Conservation (phyloP, 2,329 filamentous ascomycete species). For the Aspergillus persii region DNA sequence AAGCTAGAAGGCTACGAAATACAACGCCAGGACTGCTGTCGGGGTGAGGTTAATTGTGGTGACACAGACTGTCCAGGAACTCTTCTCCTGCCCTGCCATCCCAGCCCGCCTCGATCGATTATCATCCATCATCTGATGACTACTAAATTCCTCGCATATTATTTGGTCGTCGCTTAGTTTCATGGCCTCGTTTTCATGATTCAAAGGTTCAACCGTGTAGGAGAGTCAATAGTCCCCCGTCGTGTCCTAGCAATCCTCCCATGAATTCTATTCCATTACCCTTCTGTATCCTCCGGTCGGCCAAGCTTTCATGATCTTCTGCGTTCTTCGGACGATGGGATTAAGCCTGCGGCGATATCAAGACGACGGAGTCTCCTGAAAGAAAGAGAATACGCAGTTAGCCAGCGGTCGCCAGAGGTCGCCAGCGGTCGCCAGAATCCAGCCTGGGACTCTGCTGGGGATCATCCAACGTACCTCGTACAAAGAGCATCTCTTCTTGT, state of each 20-base stretch:
- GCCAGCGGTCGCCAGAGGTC: background rate
- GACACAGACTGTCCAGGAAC: background rate
- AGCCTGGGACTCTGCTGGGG: background rate
- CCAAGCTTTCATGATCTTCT: background rate
- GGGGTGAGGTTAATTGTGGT: background rate
- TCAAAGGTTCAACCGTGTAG: background rate
- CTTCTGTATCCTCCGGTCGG: background rate
- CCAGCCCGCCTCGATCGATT: background rate
- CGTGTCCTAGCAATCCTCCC: background rate
- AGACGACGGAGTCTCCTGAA: slow-evolving; percentile 68
- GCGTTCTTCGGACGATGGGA: slow-evolving; percentile 11
- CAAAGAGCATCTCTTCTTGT: slow-evolving; percentile 98
- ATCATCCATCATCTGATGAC: background rate
- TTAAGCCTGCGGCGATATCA: slow-evolving; percentile 63
- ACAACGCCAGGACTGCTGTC: background rate
- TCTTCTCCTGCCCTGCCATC: background rate
- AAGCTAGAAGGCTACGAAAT: background rate
- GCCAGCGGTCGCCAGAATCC: background rate
- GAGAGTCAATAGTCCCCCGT: slow-evolving; percentile 11
- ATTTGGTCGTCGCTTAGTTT: slow-evolving; percentile 3
- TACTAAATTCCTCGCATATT: background rate
- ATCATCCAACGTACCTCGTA: slow-evolving; percentile 69
- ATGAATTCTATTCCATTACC: background rate
- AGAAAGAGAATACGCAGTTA: slow-evolving; percentile 24
- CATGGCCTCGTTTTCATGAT: slow-evolving; percentile 11